Conservation (phyloP, 768 basidiomycete genomes). For the Mycena alexandri region DNA sequence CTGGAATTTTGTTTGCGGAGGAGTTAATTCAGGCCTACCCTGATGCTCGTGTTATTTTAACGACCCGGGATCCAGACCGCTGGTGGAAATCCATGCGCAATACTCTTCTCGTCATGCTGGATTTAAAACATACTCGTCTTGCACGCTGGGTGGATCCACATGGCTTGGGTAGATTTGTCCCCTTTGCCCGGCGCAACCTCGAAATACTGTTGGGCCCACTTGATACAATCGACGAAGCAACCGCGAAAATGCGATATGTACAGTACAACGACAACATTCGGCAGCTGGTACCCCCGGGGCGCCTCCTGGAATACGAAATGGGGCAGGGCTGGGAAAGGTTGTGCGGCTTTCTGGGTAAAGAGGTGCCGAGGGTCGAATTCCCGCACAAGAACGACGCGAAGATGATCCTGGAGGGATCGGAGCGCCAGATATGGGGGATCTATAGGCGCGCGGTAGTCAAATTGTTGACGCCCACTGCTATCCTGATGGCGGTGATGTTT, state of each 20-base stretch:
- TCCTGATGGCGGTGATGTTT: neutral
- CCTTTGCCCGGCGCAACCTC: conserved; percentile 33
- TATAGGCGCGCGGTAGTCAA: conserved; percentile 18
- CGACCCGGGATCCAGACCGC: conserved; percentile 25
- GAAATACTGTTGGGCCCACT: conserved; percentile 32
- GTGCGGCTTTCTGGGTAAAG: conserved; percentile 31
- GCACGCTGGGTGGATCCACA: conserved; percentile 29
- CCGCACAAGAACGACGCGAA: conserved; percentile 32
- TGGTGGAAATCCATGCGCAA: conserved; percentile 30
- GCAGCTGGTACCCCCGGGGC: neutral
- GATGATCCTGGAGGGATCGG: conserved; percentile 32
- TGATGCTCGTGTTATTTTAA: conserved; percentile 26
- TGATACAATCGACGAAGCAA: neutral
- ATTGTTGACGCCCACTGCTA: neutral
- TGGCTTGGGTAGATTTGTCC: conserved; percentile 26
- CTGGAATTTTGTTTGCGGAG: conserved; percentile 27
- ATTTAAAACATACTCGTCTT: neutral
- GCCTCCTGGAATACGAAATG: conserved; percentile 28
- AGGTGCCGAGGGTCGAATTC: conserved; percentile 16
- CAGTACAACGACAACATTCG: conserved; percentile 21
- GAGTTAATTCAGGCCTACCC: conserved; percentile 29
- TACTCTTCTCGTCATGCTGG: conserved; percentile 33
- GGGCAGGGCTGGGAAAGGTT: conserved; percentile 25
- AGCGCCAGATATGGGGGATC: conserved; percentile 21
- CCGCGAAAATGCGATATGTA: conserved; percentile 12